phyloP scores from a whole-genome alignment of 768 basidiomycete genomes.

The Collybia nuda region DNA sequence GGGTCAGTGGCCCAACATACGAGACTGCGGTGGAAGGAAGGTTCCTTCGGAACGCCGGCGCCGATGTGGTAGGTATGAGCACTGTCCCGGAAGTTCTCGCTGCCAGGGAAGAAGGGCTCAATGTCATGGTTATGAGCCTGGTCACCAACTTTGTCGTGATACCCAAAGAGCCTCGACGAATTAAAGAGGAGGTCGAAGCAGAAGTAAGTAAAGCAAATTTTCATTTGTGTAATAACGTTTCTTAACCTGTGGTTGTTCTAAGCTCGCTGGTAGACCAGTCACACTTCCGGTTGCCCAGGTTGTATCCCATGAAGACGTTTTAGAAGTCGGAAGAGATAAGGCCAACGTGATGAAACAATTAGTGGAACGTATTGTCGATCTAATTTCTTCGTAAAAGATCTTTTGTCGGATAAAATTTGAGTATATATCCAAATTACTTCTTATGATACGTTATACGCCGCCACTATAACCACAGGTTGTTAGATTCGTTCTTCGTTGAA shows the following conservation, averaged over 20 bases:
- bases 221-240: too few relatives aligned
- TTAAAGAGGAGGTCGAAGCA: slow-evolving; percentile 72
- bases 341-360: slow-evolving; percentile 71
- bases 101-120: slow-evolving; percentile 71
- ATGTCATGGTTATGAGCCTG: slow-evolving; percentile 78
- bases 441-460: too few relatives aligned
- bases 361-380: slow-evolving; percentile 62
- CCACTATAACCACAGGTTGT: too few relatives aligned
- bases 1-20: slow-evolving; percentile 90
- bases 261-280: slow-evolving; percentile 64
- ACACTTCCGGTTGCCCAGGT: slow-evolving; percentile 38
- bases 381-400: slow-evolving; percentile 10
- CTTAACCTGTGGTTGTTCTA: background rate
- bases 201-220: too few relatives aligned
- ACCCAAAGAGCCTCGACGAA: slow-evolving; percentile 61
- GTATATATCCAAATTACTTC: too few relatives aligned
- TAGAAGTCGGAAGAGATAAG: slow-evolving; percentile 62
- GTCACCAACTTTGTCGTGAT: slow-evolving; percentile 87
- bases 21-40: slow-evolving; percentile 87
- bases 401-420: too few relatives aligned
- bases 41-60: slow-evolving; percentile 71
- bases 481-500: too few relatives aligned
- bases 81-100: slow-evolving; percentile 88
- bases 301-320: slow-evolving; percentile 81
- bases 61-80: slow-evolving; percentile 94